Evolutionary conservation across 352 stramenopile genomes (phyloP).

Genomic region (Globisporangium splendens): DNA sequence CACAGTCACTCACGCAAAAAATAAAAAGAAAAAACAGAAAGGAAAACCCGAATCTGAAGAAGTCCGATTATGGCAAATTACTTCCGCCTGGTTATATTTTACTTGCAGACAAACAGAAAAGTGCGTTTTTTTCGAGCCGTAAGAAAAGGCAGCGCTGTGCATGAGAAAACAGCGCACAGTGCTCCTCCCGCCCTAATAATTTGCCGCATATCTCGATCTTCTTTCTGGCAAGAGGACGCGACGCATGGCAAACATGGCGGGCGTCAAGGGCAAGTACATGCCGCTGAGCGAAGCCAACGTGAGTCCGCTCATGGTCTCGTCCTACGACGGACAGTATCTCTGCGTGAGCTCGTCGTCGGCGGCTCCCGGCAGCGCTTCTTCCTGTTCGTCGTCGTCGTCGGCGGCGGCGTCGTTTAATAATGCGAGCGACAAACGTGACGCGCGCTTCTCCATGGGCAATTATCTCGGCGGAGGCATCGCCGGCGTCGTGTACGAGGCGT

Average conservation of each 20-base stretch:
- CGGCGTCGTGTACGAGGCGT: slow-evolving; percentile 91
- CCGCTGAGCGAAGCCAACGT: slow-evolving; percentile 83
- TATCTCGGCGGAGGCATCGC: slow-evolving; percentile 92
- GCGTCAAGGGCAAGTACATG: slow-evolving; percentile 85
- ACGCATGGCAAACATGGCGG: slow-evolving; percentile 24
- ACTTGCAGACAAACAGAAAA: not conserved
- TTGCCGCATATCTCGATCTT: not conserved
- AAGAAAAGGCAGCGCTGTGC: not conserved
- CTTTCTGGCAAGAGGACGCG: not conserved
- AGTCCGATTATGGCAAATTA: not conserved
- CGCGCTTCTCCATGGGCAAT: slow-evolving; percentile 85
- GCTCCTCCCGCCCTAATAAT: not conserved
- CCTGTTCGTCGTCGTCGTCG: slow-evolving; percentile 21
- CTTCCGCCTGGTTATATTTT: not conserved
- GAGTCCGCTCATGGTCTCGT: slow-evolving; percentile 62
- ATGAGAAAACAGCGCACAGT: not conserved
- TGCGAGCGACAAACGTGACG: slow-evolving; percentile 1
- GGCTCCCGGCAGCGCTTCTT: slow-evolving; percentile 1
- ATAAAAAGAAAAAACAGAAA: not conserved
- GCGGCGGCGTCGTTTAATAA: not conserved
- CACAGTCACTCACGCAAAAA: not conserved
- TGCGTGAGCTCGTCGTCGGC: slow-evolving; percentile 55
- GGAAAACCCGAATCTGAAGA: not conserved
- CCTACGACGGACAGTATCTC: slow-evolving; percentile 80
- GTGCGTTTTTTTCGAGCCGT: not conserved